Evolutionary conservation across 176 grass and related monocot species (phyloP).

Genomic region (Carex littledalei): DNA sequence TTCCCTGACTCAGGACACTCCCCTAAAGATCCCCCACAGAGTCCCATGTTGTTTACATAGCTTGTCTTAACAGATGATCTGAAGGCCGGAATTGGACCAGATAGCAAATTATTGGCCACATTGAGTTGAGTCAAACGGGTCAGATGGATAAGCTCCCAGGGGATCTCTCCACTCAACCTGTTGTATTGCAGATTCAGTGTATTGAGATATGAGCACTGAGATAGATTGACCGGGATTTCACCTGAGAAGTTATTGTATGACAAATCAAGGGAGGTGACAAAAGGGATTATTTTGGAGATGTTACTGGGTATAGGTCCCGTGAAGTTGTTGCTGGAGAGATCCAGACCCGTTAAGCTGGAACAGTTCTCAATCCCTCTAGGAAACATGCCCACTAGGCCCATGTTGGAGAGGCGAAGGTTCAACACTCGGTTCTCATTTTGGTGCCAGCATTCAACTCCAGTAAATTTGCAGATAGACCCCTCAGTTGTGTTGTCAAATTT

Average conservation of each 20-base stretch:
- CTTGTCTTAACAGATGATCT: background rate
- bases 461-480: slow-evolving; percentile 68
- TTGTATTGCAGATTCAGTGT: slow-evolving; percentile 61
- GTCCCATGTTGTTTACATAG: slow-evolving; percentile 55
- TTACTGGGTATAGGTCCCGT: slow-evolving; percentile 52
- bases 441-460: slow-evolving; percentile 90
- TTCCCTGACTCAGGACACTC: slow-evolving; percentile 36
- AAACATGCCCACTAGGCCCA: slow-evolving; percentile 65
- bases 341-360: slow-evolving; percentile 68
- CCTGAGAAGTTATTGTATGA: slow-evolving; percentile 85
- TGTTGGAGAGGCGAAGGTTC: slow-evolving; percentile 62
- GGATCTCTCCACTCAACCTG: slow-evolving; percentile 59
- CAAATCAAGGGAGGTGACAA: slow-evolving; percentile 70
- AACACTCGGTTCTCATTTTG: slow-evolving; percentile 81
- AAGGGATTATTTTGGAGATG: slow-evolving; percentile 52
- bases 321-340: slow-evolving; percentile 84
- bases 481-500: slow-evolving; percentile 49
- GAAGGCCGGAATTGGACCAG: slow-evolving; percentile 48
- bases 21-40: slow-evolving; percentile 55
- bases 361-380: slow-evolving; percentile 83
- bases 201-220: slow-evolving; percentile 70
- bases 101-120: slow-evolving; percentile 69
- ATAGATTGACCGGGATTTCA: slow-evolving; percentile 58
- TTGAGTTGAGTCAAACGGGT: slow-evolving; percentile 38
- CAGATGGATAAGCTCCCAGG: slow-evolving; percentile 50